phyloP scores from a whole-genome alignment of 352 stramenopile species.

The Phytophthora quininea region DNA sequence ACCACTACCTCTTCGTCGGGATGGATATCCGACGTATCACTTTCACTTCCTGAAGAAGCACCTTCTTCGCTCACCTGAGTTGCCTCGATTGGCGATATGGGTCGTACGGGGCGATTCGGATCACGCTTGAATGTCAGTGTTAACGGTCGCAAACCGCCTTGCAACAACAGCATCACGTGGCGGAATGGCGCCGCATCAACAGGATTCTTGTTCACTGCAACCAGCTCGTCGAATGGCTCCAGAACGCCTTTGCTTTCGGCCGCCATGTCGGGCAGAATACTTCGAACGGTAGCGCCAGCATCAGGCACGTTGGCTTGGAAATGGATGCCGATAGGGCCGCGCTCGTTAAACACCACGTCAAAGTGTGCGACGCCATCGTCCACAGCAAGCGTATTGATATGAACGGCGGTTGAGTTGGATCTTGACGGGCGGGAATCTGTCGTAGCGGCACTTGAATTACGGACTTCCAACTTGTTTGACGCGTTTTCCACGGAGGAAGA shows the following conservation, averaged over 20 bases:
- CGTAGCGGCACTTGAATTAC: constrained; percentile 15
- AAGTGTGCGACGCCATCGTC: constrained; percentile 35
- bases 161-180: constrained; percentile 81
- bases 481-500: constrained; percentile 11
- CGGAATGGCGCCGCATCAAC: constrained; percentile 76
- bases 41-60: constrained; percentile 10
- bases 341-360: constrained; percentile 80
- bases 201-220: constrained; percentile 80
- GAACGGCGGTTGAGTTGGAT: constrained; percentile 11
- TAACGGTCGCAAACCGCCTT: constrained; percentile 78
- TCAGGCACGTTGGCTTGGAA: constrained; percentile 83
- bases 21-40: constrained; percentile 18
- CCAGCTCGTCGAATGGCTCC: constrained; percentile 66
- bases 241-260: constrained; percentile 54
- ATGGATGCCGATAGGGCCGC: constrained; percentile 77
- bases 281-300: constrained; percentile 62
- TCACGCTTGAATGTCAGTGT: constrained; percentile 79
- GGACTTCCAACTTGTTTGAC: constrained; percentile 16
- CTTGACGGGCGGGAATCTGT: constrained; percentile 23
- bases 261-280: constrained; percentile 62
- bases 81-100: constrained; percentile 11
- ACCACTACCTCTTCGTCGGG: constrained; percentile 68
- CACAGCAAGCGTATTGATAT: constrained; percentile 4
- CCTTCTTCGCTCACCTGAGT: constrained; percentile 8
- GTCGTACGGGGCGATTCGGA: constrained; percentile 1